Base-by-base conservation (phyloP, 768 basidiomycete genomes). In the Lactarius sp. region DNA sequence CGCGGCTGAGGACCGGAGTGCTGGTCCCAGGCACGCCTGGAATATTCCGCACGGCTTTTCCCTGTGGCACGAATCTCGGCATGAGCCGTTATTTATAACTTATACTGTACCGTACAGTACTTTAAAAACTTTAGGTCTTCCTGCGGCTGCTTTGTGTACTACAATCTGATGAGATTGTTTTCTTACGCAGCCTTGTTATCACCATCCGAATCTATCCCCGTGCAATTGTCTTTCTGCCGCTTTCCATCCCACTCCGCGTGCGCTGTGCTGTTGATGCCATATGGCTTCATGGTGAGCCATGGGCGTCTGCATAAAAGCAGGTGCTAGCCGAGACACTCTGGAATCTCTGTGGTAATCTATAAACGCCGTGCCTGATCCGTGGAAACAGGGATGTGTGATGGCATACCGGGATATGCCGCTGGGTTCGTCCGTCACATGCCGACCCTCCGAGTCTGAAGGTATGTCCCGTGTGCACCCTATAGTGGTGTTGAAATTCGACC, bases 121-220 rank as follows among this genome's bases (percentile, higher is more conserved):
- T 27, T 27, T 27, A 27, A 27, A 27, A 27, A 27, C 2, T 27
- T 27, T 2, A 27, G 27, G 27, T 2, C 10, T 27, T 37, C 36
- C 33, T 13, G 44, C 20, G 52, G 14, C 51, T 33, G 18, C 36
- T 13, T 49, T 59, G 37, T 12, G 12, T 44, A 41, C 42, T 12
- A 39, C 58, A 33, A 20, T 60, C 41, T 60, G 59, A 60, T 60
- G 20, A 49, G 36, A 16, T 33, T 6, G 9, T 34, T 46, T 18
- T 53, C 20, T 31, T 47, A 50, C 18, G 18, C 27, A 18, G 13
- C 10, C 10, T 16, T 46, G 16, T 12, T 31, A 51, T 39, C 56
- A 33, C 42, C 6, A 34, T 52, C 51, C 64, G 46, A 39, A 64
- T 60, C 52, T 49, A 64, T 60, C 53, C 52, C 50, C 59, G 34